Conservation (phyloP, 371 early-diverging fungal genomes). For the Zychaea mexicana region DNA sequence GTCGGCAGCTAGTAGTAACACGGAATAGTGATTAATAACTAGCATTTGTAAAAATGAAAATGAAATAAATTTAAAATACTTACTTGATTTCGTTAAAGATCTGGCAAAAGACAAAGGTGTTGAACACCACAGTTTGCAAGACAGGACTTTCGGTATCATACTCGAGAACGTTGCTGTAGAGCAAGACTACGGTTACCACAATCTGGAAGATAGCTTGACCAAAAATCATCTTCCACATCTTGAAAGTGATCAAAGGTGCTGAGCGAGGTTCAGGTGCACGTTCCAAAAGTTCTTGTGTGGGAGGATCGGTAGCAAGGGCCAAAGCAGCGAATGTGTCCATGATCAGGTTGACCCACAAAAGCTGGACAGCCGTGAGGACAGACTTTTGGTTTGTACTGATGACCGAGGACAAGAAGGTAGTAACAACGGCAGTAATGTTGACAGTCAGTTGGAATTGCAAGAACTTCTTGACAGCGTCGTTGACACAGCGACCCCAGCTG, state of each 20-base stretch:
- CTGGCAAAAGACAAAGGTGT: slow-evolving; percentile 74
- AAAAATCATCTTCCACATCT: slow-evolving; percentile 78
- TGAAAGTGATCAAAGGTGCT: slow-evolving; percentile 61
- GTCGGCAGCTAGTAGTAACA: slow-evolving; percentile 50
- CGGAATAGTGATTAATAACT: neutral
- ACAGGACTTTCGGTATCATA: slow-evolving; percentile 24
- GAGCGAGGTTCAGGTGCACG: slow-evolving; percentile 63
- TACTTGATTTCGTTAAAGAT: slow-evolving; percentile 71
- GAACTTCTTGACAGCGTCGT: slow-evolving; percentile 79
- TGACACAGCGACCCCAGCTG: slow-evolving; percentile 77
- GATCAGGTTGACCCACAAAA: slow-evolving; percentile 79
- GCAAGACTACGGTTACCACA: slow-evolving; percentile 51
- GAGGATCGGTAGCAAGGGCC: slow-evolving; percentile 73
- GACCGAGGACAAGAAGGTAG: slow-evolving; percentile 65
- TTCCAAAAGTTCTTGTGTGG: slow-evolving; percentile 61
- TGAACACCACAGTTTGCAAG: slow-evolving; percentile 64
- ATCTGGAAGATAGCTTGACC: slow-evolving; percentile 67
- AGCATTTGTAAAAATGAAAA: neutral
- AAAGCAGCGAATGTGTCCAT: slow-evolving; percentile 80
- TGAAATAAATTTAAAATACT: slow-evolving; percentile 8
- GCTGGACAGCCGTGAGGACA: slow-evolving; percentile 67
- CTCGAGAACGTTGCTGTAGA: slow-evolving; percentile 51
- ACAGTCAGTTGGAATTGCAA: slow-evolving; percentile 79
- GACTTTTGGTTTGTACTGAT: slow-evolving; percentile 38
- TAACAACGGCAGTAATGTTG: slow-evolving; percentile 66